These are phyloP conservation scores for Stereocaulon alpinum DNA, from an alignment of 495 filamentous ascomycete species.

Conservation along the genomic window DNA sequence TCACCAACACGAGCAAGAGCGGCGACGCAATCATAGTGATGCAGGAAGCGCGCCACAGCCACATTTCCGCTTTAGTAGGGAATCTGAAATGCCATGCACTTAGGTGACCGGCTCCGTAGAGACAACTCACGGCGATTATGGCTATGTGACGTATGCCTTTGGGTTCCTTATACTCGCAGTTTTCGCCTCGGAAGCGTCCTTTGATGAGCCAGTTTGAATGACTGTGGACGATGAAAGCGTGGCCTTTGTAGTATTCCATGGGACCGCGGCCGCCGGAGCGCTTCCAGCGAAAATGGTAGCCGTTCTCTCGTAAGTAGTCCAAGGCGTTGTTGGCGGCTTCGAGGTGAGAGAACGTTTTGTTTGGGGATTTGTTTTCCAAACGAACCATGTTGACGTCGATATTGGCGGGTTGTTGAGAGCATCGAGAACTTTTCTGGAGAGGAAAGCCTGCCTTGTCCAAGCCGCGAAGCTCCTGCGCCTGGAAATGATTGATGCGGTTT, in stretches of 20 bases:
- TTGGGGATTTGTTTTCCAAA: not conserved
- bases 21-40: not conserved
- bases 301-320: not conserved
- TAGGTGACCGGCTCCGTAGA: slow-evolving; percentile 6
- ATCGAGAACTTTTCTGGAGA: not conserved
- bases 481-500: too few relatives aligned
- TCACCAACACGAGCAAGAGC: not conserved
- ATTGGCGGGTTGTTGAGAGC: not conserved
- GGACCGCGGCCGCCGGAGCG: too few relatives aligned
- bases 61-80: not conserved
- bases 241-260: too few relatives aligned
- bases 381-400: not conserved
- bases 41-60: slow-evolving; percentile 3
- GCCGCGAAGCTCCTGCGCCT: too few relatives aligned
- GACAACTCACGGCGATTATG: not conserved
- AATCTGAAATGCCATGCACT: slow-evolving; percentile 2
- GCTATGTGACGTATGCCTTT: not conserved
- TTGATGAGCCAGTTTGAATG: not conserved
- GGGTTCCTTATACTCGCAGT: not conserved
- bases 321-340: not conserved
- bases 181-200: not conserved
- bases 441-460: too few relatives aligned
- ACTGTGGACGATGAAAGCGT: not conserved
- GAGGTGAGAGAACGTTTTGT: not conserved
- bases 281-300: not conserved